Conservation (phyloP, 1,139 yeast species). For the Saccharomyces pastorianus region DNA sequence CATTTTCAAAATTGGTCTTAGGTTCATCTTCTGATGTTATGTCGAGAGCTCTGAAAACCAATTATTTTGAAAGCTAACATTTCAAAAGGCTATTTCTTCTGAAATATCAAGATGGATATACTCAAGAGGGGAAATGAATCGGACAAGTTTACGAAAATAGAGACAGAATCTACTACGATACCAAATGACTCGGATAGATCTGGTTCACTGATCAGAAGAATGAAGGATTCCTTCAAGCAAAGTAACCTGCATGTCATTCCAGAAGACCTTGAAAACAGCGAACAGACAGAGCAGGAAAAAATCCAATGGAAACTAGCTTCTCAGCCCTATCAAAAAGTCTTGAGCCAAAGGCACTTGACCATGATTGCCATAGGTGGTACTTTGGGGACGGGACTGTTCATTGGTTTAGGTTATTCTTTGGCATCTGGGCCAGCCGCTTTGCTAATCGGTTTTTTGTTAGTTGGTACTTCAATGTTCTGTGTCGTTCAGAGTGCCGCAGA, state of each 20-base stretch:
- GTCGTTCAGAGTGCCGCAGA: conserved; percentile 67
- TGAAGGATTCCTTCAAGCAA: background rate
- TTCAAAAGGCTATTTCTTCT: too few relatives aligned
- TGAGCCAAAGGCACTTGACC: conserved; percentile 59
- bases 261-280: conserved; percentile 36
- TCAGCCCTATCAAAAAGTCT: conserved; percentile 57
- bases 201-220: background rate
- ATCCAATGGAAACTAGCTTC: conserved; percentile 59
- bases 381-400: conserved; percentile 56
- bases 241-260: background rate
- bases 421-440: conserved; percentile 55
- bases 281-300: conserved; percentile 57
- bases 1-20: background rate
- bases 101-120: background rate
- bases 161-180: background rate
- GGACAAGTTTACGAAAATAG: background rate
- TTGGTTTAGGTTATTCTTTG: conserved; percentile 58
- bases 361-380: conserved; percentile 65
- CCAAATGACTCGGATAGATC: background rate
- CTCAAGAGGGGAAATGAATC: background rate
- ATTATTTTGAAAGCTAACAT: background rate
- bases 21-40: background rate
- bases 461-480: conserved; percentile 51
- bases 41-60: background rate
- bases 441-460: conserved; percentile 47